These are phyloP conservation scores for Rhododendron kiyosumense DNA, from an alignment of 148 eudicot genomes.

Conservation along the genomic window DNA sequence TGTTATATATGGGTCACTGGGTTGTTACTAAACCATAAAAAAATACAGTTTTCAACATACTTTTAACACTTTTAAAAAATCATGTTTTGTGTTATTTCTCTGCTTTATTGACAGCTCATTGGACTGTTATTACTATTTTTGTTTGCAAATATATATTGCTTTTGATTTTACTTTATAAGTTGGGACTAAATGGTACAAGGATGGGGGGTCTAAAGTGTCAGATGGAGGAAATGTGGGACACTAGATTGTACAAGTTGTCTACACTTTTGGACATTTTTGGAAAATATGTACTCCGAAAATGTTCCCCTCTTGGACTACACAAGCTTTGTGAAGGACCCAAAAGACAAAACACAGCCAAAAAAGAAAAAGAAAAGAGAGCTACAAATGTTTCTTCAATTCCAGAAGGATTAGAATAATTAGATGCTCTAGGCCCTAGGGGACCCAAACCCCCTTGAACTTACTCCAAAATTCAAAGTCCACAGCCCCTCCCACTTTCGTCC, in stretches of 20 bases:
- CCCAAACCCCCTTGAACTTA: conserved; percentile 6
- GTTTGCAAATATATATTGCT: neutral
- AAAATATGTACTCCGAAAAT: conserved; percentile 12
- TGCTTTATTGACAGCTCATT: neutral
- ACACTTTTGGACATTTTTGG: neutral
- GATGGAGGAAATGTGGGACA: conserved; percentile 14
- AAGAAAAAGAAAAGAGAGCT: neutral
- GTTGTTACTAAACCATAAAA: too few species aligned
- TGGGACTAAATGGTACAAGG: neutral
- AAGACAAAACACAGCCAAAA: neutral
- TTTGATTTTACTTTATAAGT: neutral
- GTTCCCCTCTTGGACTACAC: conserved; percentile 23
- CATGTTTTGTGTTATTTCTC: too few species aligned
- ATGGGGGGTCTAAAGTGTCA: neutral
- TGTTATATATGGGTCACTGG: too few species aligned
- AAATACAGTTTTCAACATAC: too few species aligned
- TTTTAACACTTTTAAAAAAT: too few species aligned
- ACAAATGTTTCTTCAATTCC: conserved; percentile 7
- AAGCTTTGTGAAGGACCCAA: conserved; percentile 7
- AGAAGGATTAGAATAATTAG: neutral
- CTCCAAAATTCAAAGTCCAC: conserved; percentile 7
- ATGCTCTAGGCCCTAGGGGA: conserved; percentile 5
- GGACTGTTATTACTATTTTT: too few species aligned
- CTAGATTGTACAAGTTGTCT: conserved; percentile 3
- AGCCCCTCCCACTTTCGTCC: neutral